Evolutionary conservation across 1,284 basidiomycete genomes (phyloP).

Genomic region (Fomes fomentarius): DNA sequence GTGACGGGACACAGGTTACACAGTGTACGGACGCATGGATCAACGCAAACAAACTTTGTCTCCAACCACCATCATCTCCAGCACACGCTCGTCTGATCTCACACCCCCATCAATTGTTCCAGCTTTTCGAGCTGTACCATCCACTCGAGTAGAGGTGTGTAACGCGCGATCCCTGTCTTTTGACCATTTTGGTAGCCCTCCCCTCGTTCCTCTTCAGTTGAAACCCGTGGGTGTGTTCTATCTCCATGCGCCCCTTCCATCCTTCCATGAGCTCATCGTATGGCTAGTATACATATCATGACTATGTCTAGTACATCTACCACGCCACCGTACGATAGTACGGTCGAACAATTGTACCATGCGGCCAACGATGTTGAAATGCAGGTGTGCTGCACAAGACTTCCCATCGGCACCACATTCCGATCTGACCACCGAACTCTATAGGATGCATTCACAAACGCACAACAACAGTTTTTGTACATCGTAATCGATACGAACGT

Average conservation of each 20-base stretch:
- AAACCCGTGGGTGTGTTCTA: not conserved
- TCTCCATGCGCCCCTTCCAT: not conserved
- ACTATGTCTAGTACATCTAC: constrained; percentile 7
- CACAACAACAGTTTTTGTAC: constrained; percentile 33
- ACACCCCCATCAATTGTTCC: too few species aligned
- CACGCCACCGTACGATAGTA: constrained; percentile 34
- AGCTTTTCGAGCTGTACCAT: too few species aligned
- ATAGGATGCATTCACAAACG: constrained; percentile 25
- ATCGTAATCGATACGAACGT: constrained; percentile 78
- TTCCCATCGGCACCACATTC: not conserved
- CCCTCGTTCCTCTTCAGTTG: not conserved
- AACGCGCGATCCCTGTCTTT: too few species aligned
- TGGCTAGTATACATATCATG: not conserved
- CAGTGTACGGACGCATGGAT: not conserved
- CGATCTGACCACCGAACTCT: not conserved
- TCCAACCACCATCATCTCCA: not conserved
- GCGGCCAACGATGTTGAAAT: constrained; percentile 73
- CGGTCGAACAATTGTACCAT: constrained; percentile 52
- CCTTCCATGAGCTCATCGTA: not conserved
- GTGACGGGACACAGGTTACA: not conserved
- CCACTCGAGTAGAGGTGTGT: too few species aligned
- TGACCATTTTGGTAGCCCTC: not conserved
- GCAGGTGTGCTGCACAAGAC: constrained; percentile 40
- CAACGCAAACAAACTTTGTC: not conserved
- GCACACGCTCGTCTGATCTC: not conserved